Percentiles rank a stretch among this genome's conserved stretches.
Evolutionary conservation across 2,329 filamentous ascomycete species (phyloP).

Genomic region (Trichoderma brevicompactum): DNA sequence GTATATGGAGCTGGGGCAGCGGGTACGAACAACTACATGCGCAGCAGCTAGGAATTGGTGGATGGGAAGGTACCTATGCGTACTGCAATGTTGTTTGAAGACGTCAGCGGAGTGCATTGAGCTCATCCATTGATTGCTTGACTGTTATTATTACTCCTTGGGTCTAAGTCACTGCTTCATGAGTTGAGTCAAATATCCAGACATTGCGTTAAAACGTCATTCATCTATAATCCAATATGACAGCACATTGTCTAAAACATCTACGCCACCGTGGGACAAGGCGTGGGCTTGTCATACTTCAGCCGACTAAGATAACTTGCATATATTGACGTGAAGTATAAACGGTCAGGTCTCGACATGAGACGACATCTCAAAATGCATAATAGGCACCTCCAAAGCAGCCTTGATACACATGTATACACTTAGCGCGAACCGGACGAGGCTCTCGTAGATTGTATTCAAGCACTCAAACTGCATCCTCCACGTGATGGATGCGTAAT

Average conservation of each 20-base stretch:
- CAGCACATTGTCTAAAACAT: slow-evolving; percentile 24
- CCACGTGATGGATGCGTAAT: slow-evolving; percentile 22
- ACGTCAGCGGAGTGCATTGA: neutral
- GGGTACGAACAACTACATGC: neutral
- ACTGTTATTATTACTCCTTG: neutral
- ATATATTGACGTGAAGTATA: too few species aligned
- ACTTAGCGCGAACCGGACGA: too few species aligned
- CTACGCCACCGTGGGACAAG: slow-evolving; percentile 17
- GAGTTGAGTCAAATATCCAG: too few species aligned
- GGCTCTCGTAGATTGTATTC: neutral
- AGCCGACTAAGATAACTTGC: too few species aligned
- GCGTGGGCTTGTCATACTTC: neutral
- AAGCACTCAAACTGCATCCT: neutral
- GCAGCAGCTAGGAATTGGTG: neutral
- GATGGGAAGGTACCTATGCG: neutral
- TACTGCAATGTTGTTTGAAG: neutral
- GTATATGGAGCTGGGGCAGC: slow-evolving; percentile 1
- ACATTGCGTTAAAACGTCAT: neutral
- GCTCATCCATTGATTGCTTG: neutral
- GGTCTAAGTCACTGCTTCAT: neutral
- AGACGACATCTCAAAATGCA: too few species aligned
- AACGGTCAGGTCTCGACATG: too few species aligned
- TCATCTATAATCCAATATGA: slow-evolving; percentile 1
- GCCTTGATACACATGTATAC: too few species aligned
- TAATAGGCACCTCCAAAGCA: too few species aligned